Base-by-base conservation (phyloP, 345 rosid genomes). In the Adansonia digitata region DNA sequence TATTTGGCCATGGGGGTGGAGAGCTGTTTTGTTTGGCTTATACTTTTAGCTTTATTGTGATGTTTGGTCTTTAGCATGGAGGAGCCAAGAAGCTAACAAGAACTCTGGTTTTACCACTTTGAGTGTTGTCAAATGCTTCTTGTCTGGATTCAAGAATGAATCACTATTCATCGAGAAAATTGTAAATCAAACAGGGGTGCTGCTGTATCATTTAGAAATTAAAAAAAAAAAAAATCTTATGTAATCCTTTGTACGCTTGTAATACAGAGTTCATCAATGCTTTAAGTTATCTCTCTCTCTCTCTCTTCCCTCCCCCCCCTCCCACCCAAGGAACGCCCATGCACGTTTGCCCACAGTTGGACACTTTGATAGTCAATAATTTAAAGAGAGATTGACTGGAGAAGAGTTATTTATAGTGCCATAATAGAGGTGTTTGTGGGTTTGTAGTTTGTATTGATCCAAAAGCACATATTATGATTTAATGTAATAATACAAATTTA, bases 201-300 rank as follows among this genome's bases (percentile, higher is more conserved):
- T 34, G 31, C 34, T 71, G 46, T 49, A 34, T 10, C 72, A 26
- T 31, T 66, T 69, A 5, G 43, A 49, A n/a, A n/a, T n/a, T n/a
- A n/a, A n/a, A n/a, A n/a, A n/a, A n/a, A n/a, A n/a, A n/a, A n/a
- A n/a, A n/a, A 35, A 20, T n/a, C 61, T 55, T 5, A 8, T 49
- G 13, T 10, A 51, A 11, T 11, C 15, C 29, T 48, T 45, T 69
- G 42, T 29, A 48, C 57, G 18, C n/a, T 45, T 35, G 34, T 6
- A 55, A 52, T 17, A 71, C 63, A 71, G n/a, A n/a, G 74, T 71
- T 45, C 27, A 7, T 14, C 55, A 42, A 45, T 42, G 55, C 71
- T 52, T 55, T 49, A n/a, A 71, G 62, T 52, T 20, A 6, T 24
- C 20, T 20, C 9, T 0, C 14, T 14, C 6, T 27, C 53, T 14